Evolutionary conservation across 768 basidiomycete species (phyloP), one percentile per base, ranked within the genome.

Genomic region (Pleurotus tuber-regium): DNA sequence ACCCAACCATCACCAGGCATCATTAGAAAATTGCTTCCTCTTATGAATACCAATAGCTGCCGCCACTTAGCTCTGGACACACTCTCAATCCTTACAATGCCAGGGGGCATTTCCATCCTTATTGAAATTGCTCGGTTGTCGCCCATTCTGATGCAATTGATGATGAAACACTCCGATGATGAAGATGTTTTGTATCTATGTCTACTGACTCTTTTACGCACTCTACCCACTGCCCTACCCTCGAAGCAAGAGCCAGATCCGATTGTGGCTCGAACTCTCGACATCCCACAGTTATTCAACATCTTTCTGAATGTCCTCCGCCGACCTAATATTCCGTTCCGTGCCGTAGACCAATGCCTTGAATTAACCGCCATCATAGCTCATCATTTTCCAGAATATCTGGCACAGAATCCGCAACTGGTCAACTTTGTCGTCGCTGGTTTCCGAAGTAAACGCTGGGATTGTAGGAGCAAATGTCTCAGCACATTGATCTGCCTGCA

Each of bases 81-180:
- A 0, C 65, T 87, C 19, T 74, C 73, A 0, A 80, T 76, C 18
- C 71, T 86, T 10, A 84, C 84, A 0, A 82, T 80, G 51, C 83
- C 84, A 43, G 82, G 83, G 3, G 83, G 83, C 3, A 52, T 59
- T 3, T 66, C 73, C 16, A 72, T 78, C 24, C 77, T 79, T 30
- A 60, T 67, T 39, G 76, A 77, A 50, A 78, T 87, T 49, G 80
- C 82, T 0, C 71, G 69, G 46, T 65, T 73, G 25, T 66, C 75
- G 4, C 61, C 69, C 9, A 59, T 59, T 14, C 65, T 86, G 6
- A 55, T 78, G 14, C 71, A 68, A 26, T 61, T 84, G 7, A 64
- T 85, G 29, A 24, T 1, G 6, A 72, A 78, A 25, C 61, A 73
- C 30, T 75, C 79, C 4, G 75, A 82, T 31, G 81, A 87, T 54